These are phyloP conservation scores for Bacidia gigantensis DNA, from an alignment of 495 filamentous ascomycete species.

Conservation along the genomic window DNA sequence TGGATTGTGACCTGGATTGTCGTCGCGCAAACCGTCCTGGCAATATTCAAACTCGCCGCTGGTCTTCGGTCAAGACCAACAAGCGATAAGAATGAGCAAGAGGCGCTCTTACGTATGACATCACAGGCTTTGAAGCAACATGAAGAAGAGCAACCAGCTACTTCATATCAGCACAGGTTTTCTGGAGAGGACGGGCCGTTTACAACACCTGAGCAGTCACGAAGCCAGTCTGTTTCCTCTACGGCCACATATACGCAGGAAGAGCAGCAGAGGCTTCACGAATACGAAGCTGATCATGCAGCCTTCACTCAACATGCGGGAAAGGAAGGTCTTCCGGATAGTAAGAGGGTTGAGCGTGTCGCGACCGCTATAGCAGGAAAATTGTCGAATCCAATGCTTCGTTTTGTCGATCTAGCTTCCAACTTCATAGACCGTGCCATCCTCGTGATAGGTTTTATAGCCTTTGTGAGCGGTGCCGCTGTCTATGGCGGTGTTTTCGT, in stretches of 20 bases:
- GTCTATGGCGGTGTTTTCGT: constrained; percentile 61
- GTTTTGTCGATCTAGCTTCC: constrained; percentile 44
- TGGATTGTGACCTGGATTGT: constrained; percentile 71
- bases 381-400: constrained; percentile 46
- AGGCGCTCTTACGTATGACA: constrained; percentile 54
- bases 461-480: constrained; percentile 48
- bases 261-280: constrained; percentile 39
- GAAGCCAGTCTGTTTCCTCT: constrained; percentile 50
- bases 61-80: constrained; percentile 24
- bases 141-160: constrained; percentile 34
- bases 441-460: constrained; percentile 49
- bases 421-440: constrained; percentile 46
- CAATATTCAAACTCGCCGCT: constrained; percentile 43
- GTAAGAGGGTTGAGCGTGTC: constrained; percentile 34
- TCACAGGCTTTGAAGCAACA: constrained; percentile 52
- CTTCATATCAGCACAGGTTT: constrained; percentile 42
- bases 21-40: constrained; percentile 52
- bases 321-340: constrained; percentile 32
- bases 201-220: constrained; percentile 58
- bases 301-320: constrained; percentile 34
- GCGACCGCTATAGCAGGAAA: constrained; percentile 36
- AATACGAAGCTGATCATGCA: constrained; percentile 38
- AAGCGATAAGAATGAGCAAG: constrained; percentile 23
- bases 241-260: constrained; percentile 36
- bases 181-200: constrained; percentile 86